A percentile compares a stretch with the other conserved stretches of the same genome.
Conservation (phyloP, 352 stramenopile species). For the Phytopythium chamaehyphon region DNA sequence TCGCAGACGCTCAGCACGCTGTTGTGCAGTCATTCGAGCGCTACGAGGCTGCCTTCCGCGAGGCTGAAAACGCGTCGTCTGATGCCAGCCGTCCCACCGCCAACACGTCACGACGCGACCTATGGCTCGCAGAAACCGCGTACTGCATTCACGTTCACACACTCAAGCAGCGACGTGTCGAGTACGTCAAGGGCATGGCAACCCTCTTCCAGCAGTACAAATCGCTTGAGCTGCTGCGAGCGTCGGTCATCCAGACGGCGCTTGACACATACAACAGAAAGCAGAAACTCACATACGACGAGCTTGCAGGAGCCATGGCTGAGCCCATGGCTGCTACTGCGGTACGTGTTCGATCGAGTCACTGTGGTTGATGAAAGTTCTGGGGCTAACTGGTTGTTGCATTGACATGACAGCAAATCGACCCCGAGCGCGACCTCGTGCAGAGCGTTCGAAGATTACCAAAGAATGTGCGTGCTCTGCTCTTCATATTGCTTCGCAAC, state of each 20-base stretch:
- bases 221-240: conserved; percentile 63
- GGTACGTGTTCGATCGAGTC: conserved; percentile 34
- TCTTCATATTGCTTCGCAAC: neutral
- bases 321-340: conserved; percentile 59
- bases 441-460: conserved; percentile 77
- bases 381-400: neutral
- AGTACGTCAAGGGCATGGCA: conserved; percentile 85
- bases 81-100: neutral
- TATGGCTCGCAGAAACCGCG: conserved; percentile 72
- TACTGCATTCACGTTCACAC: conserved; percentile 77
- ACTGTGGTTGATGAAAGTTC: neutral
- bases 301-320: conserved; percentile 60
- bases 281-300: conserved; percentile 73
- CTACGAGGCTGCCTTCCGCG: conserved; percentile 54
- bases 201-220: conserved; percentile 82
- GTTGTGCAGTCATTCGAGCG: conserved; percentile 55
- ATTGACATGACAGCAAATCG: conserved; percentile 45
- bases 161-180: conserved; percentile 50
- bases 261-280: conserved; percentile 79
- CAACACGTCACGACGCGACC: conserved; percentile 22
- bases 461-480: conserved; percentile 56
- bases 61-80: conserved; percentile 38
- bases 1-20: conserved; percentile 51
- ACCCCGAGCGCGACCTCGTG: conserved; percentile 73
- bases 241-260: conserved; percentile 68